Evolutionary conservation across 768 basidiomycete species (phyloP).

Genomic region (Fomitopsis serialis): DNA sequence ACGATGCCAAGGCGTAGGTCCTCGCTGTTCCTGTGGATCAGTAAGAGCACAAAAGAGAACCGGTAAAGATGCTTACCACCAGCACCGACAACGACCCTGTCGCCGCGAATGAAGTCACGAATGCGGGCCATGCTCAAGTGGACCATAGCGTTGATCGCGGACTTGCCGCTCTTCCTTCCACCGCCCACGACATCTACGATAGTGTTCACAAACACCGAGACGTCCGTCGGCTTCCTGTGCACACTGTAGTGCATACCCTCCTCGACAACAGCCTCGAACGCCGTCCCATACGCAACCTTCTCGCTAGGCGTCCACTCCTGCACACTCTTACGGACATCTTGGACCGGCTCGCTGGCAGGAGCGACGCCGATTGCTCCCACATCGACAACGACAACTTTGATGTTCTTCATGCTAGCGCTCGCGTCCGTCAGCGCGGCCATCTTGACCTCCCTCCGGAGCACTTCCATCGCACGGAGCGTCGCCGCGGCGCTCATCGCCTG

Average conservation of each 20-base stretch:
- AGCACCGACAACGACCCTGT: slow-evolving; percentile 69
- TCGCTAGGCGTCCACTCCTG: slow-evolving; percentile 73
- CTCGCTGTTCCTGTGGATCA: slow-evolving; percentile 38
- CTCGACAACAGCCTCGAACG: slow-evolving; percentile 49
- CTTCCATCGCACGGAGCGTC: slow-evolving; percentile 65
- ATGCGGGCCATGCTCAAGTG: slow-evolving; percentile 43
- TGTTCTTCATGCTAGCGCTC: slow-evolving; percentile 55
- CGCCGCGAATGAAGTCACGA: slow-evolving; percentile 56
- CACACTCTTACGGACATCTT: slow-evolving; percentile 40
- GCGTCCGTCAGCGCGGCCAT: slow-evolving; percentile 50
- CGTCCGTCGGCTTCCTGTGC: slow-evolving; percentile 49
- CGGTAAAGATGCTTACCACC: slow-evolving; percentile 50
- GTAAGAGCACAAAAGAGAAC: not conserved
- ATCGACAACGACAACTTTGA: slow-evolving; percentile 68
- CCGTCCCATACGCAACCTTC: slow-evolving; percentile 65
- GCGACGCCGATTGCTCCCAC: slow-evolving; percentile 49
- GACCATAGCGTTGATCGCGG: slow-evolving; percentile 31
- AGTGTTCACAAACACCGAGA: slow-evolving; percentile 51
- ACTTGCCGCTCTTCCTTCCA: slow-evolving; percentile 40
- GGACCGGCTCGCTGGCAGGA: slow-evolving; percentile 18
- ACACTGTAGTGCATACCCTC: slow-evolving; percentile 35
- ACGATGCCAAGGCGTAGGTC: slow-evolving; percentile 67
- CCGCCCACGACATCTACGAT: slow-evolving; percentile 56
- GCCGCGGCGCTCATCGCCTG: slow-evolving; percentile 75
- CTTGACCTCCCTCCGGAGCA: slow-evolving; percentile 68